phyloP scores from a whole-genome alignment of 257 asterid genomes.

The Sherardia arvensis region DNA sequence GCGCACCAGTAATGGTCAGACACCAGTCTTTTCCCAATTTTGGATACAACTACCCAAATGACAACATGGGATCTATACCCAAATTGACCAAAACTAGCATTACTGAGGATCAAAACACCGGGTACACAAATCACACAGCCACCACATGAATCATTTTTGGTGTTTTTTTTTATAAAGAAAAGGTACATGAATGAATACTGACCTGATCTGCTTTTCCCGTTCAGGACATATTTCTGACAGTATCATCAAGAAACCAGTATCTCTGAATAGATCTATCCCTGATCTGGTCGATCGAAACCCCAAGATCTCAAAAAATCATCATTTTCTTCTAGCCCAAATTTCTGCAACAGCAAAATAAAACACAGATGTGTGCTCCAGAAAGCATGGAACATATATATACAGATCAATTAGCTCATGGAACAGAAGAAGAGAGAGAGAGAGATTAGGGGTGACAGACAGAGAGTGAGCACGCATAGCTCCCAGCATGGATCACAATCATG shows the following conservation, averaged over 20 bases:
- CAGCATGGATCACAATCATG: conserved; percentile 39
- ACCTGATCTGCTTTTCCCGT: neutral
- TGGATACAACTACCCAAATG: conserved; percentile 3
- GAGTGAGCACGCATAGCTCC: conserved; percentile 86
- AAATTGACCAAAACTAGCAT: conserved; percentile 9
- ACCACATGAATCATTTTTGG: neutral
- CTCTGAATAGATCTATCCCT: neutral
- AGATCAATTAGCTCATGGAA: neutral
- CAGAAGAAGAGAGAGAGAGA: conserved; percentile 14
- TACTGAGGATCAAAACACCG: neutral
- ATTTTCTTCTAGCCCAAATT: neutral
- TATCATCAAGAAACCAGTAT: neutral
- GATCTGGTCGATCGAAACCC: neutral
- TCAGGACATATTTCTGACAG: neutral
- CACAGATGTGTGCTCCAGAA: neutral
- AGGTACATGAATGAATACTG: neutral
- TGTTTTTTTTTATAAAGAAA: too few species aligned
- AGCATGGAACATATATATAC: neutral
- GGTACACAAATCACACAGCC: neutral
- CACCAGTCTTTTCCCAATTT: conserved; percentile 4
- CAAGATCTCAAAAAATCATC: neutral
- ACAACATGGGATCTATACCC: conserved; percentile 3
- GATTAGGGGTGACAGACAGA: conserved; percentile 73
- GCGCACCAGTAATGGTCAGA: conserved; percentile 3
- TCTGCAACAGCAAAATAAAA: neutral